Evolutionary conservation across 2,329 filamentous ascomycete species (phyloP).

Genomic region (Aspergillus sp.): DNA sequence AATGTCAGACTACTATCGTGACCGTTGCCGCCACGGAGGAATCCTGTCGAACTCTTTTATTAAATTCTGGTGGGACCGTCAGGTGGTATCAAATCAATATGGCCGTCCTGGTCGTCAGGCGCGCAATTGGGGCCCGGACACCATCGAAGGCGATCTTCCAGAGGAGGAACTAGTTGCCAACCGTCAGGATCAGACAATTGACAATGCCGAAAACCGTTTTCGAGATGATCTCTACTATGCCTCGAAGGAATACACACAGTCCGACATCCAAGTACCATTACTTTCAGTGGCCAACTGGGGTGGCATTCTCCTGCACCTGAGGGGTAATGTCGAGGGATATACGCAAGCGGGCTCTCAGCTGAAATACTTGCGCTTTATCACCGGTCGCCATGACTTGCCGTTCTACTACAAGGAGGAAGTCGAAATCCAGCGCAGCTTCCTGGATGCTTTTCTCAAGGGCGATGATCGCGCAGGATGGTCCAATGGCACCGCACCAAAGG

Average conservation of each 20-base stretch:
- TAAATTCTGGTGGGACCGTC: constrained; percentile 62
- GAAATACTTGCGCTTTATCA: constrained; percentile 67
- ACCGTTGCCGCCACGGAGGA: constrained; percentile 58
- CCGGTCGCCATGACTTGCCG: constrained; percentile 65
- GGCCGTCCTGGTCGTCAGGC: constrained; percentile 49
- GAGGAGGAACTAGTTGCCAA: constrained; percentile 33
- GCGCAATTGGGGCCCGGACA: constrained; percentile 49
- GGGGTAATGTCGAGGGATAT: constrained; percentile 65
- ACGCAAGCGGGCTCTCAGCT: constrained; percentile 58
- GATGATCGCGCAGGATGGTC: constrained; percentile 50
- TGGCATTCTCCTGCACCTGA: constrained; percentile 63
- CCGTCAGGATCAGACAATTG: constrained; percentile 38
- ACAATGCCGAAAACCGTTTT: constrained; percentile 50
- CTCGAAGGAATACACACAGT: constrained; percentile 60
- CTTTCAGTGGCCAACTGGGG: constrained; percentile 68
- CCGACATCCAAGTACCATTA: constrained; percentile 63
- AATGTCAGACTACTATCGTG: constrained; percentile 54
- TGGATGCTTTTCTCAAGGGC: constrained; percentile 67
- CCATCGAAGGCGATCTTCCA: constrained; percentile 34
- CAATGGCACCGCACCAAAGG: constrained; percentile 53
- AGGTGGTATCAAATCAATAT: constrained; percentile 66
- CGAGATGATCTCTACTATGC: constrained; percentile 62
- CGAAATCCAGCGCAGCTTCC: constrained; percentile 61
- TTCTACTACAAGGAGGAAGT: constrained; percentile 69
- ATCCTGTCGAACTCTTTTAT: constrained; percentile 59